Evolutionary conservation across 306 rosid genomes (phyloP), one percentile per base, ranked within the genome.

Genomic region (Elaeagnus macrophylla): DNA sequence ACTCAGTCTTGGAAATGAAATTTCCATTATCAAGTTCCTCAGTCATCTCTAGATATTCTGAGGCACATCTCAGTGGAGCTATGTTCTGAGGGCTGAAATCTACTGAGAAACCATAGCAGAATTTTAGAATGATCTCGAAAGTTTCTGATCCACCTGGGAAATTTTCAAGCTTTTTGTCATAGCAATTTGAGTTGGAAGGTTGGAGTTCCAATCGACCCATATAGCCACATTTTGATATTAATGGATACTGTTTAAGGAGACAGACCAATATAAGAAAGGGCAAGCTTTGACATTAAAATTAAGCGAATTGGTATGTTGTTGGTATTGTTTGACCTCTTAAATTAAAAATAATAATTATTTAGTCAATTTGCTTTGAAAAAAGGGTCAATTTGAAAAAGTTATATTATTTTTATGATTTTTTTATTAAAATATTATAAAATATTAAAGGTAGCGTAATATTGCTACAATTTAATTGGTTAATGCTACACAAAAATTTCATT

Each of bases 1-100:
- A 79, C 69, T 91, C 99, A 1, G 85, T 72, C 77, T 87, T 91
- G 69, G 81, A 73, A 40, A 84, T 73, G 64, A 87, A 93, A 66
- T 87, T 91, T 53, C 89, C 95, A 38, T 81, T 93, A 53, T 87
- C 87, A 41, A 82, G 72, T 56, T 91, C 96, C 67, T 87, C 99
- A 0, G 89, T 84, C 99, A 91, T 91, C 75, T 91, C 94, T 36
- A 91, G 75, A 72, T 74, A 91, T 57, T 84, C 96, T 10, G 99
- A 77, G 19, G 95, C 96, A 50, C 99, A 91, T 84, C 99, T 78
- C 37, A 91, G 75, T 61, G 74, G 71, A 37, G 96, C 99, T 73
- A 84, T 66, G 20, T 87, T 84, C 40, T 53, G 73, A 37, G 95
- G 69, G 72, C 62, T 78, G 25, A 91, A 78, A 70, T 87, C 95